A percentile compares a stretch with the other conserved stretches of the same genome.
phyloP scores from a whole-genome alignment of 176 grass and related monocot species.

The Olyra latifolia region DNA sequence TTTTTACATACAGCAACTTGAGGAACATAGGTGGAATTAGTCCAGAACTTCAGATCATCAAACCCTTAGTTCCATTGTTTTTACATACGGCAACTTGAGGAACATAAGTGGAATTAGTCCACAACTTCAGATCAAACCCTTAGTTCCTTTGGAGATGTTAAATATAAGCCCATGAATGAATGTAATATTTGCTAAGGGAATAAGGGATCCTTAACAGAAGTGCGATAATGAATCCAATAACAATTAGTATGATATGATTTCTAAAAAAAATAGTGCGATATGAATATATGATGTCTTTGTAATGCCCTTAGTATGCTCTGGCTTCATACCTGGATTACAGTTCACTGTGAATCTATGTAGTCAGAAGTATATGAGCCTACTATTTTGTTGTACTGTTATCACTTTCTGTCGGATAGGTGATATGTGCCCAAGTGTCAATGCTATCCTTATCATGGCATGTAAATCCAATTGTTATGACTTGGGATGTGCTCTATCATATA shows the following conservation, averaged over 20 bases:
- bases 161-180: background rate
- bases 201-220: background rate
- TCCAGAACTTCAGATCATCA: too few species aligned
- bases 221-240: background rate
- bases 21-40: too few species aligned
- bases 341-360: background rate
- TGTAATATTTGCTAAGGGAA: background rate
- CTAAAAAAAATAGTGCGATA: too few species aligned
- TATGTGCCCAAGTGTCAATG: background rate
- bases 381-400: background rate
- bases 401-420: background rate
- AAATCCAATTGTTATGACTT: background rate
- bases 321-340: background rate
- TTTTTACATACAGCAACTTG: too few species aligned
- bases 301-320: background rate
- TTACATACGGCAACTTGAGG: too few species aligned
- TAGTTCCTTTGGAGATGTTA: background rate
- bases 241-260: background rate
- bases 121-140: background rate
- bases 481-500: background rate
- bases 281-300: background rate
- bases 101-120: too few species aligned
- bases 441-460: background rate
- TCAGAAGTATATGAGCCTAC: background rate
- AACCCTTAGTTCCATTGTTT: too few species aligned